Conservation (phyloP, 495 filamentous ascomycete genomes). For the Gamarada debralockiae region DNA sequence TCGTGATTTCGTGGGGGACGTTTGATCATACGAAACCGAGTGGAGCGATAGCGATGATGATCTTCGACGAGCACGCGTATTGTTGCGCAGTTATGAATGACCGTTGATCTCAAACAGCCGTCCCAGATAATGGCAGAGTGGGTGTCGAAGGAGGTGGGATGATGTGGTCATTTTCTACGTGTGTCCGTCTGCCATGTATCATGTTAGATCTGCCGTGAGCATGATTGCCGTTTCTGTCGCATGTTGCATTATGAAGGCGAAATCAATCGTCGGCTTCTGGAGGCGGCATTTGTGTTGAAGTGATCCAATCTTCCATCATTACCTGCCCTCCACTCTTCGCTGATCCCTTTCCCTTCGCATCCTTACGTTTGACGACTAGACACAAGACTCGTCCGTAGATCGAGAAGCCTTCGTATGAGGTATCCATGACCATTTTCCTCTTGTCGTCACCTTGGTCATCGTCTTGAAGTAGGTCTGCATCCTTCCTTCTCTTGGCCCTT, state of each 20-base stretch:
- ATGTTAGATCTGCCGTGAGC: too few species aligned
- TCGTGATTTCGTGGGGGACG: too few species aligned
- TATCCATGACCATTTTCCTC: slow-evolving; percentile 82
- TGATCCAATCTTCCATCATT: slow-evolving; percentile 93
- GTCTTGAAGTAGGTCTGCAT: slow-evolving; percentile 7
- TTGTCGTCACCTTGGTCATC: slow-evolving; percentile 62
- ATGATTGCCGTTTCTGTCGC: too few species aligned
- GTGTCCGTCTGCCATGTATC: too few species aligned
- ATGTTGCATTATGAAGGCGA: background rate
- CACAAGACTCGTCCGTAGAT: slow-evolving; percentile 92
- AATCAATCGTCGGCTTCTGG: slow-evolving; percentile 13
- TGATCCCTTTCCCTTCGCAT: slow-evolving; percentile 30
- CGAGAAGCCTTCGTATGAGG: slow-evolving; percentile 89
- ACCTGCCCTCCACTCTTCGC: slow-evolving; percentile 54
- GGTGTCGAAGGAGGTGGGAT: too few species aligned
- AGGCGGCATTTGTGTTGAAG: slow-evolving; percentile 57
- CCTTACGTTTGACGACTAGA: slow-evolving; percentile 77
- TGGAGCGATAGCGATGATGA: too few species aligned
- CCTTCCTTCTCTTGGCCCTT: slow-evolving; percentile 44
- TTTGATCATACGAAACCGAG: too few species aligned
- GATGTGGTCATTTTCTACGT: too few species aligned
- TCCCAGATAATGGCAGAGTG: too few species aligned
- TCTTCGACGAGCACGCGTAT: too few species aligned
- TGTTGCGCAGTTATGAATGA: too few species aligned
- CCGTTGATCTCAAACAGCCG: too few species aligned